Conservation (phyloP, 495 filamentous ascomycete genomes). For the Delitschia confertaspora region DNA sequence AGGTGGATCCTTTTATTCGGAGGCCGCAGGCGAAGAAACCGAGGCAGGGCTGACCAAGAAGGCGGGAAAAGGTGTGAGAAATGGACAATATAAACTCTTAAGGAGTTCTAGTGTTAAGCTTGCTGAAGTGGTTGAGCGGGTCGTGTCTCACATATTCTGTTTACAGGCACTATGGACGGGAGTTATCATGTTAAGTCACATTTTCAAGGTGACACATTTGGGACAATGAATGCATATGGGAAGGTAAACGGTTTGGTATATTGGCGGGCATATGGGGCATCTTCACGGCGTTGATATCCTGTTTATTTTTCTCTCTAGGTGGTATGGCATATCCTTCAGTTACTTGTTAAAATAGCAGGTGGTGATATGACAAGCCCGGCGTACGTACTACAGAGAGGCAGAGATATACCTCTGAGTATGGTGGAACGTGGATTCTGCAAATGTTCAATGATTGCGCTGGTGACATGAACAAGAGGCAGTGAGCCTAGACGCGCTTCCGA, state of each 20-base stretch:
- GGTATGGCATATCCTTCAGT: background rate
- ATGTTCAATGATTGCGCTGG: conserved; percentile 4
- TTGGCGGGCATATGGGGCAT: background rate
- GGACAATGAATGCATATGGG: too few relatives aligned
- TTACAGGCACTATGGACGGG: too few relatives aligned
- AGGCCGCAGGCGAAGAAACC: conserved; percentile 17
- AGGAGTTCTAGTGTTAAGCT: background rate
- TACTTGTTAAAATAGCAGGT: background rate
- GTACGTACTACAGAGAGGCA: background rate
- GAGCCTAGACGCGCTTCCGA: too few relatives aligned
- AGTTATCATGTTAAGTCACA: too few relatives aligned
- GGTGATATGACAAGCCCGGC: background rate
- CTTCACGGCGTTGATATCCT: background rate
- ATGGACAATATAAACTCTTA: background rate
- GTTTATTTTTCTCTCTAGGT: background rate
- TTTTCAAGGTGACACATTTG: too few relatives aligned
- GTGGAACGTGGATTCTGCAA: background rate
- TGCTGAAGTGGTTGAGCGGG: background rate
- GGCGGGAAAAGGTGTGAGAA: background rate
- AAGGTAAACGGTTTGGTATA: background rate
- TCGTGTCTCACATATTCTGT: too few relatives aligned
- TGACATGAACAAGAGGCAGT: too few relatives aligned
- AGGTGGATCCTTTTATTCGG: conserved; percentile 15
- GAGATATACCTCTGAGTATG: background rate
- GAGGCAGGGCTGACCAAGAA: conserved; percentile 2